phyloP scores from a whole-genome alignment of 164 flowering plant genomes.

The Saururus chinensis region DNA sequence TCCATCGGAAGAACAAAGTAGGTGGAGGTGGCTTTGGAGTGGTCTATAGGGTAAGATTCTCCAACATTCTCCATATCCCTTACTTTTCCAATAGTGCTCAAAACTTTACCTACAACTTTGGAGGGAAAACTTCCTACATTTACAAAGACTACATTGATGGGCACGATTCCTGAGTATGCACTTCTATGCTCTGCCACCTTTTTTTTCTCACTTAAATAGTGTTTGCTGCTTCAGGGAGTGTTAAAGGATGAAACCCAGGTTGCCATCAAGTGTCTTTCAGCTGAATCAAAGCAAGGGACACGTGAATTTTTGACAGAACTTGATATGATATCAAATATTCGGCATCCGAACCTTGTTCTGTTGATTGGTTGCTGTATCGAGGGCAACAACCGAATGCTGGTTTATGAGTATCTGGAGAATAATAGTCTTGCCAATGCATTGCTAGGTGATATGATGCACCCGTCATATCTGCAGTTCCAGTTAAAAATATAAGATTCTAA shows the following conservation, averaged over 20 bases:
- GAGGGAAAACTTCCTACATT: too few species aligned
- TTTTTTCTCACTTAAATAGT: neutral
- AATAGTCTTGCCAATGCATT: conserved; percentile 62
- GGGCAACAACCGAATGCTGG: conserved; percentile 49
- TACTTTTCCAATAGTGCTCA: neutral
- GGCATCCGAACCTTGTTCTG: conserved; percentile 73
- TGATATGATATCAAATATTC: conserved; percentile 49
- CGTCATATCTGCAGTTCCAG: neutral
- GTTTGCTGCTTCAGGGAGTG: conserved; percentile 44
- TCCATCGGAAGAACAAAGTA: conserved; percentile 51
- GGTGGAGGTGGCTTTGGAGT: conserved; percentile 87
- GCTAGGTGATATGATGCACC: conserved; percentile 30
- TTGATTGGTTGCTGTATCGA: conserved; percentile 77
- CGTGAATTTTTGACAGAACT: conserved; percentile 75
- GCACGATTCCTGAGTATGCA: neutral
- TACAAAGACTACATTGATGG: neutral
- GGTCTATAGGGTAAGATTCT: conserved; percentile 53
- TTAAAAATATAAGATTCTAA: too few species aligned
- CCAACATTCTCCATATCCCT: neutral
- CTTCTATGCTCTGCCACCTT: neutral
- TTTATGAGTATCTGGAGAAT: conserved; percentile 75
- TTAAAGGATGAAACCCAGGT: conserved; percentile 55
- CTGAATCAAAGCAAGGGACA: conserved; percentile 70
- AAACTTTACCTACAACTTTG: too few species aligned
- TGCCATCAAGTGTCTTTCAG: conserved; percentile 69